Conservation (phyloP, 1,284 basidiomycete genomes). For the Cryptococcus sp. region DNA sequence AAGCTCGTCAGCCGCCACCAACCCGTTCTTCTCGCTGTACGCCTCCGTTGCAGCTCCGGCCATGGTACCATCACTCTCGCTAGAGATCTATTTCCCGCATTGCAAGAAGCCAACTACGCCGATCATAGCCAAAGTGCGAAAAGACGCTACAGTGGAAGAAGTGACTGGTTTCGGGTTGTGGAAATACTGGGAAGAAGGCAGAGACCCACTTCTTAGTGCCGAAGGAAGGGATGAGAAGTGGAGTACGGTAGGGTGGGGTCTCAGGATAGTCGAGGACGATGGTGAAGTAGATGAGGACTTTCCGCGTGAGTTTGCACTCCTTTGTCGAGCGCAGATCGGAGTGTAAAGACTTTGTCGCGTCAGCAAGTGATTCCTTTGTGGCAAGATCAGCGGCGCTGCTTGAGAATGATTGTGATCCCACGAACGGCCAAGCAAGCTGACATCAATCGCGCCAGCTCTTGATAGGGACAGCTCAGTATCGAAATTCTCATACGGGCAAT, state of each 20-base stretch:
- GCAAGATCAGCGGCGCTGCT: too few relatives aligned
- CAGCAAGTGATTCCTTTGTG: too few relatives aligned
- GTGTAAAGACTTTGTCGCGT: neutral
- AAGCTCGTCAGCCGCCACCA: slow-evolving; percentile 19
- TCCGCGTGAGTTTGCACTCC: slow-evolving; percentile 64
- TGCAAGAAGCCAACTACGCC: slow-evolving; percentile 62
- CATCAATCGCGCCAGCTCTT: slow-evolving; percentile 64
- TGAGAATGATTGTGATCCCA: too few relatives aligned
- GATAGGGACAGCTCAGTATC: slow-evolving; percentile 81
- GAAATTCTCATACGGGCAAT: slow-evolving; percentile 89
- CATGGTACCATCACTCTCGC: slow-evolving; percentile 56
- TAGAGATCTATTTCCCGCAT: slow-evolving; percentile 86
- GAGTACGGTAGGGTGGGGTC: slow-evolving; percentile 85
- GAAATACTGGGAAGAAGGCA: slow-evolving; percentile 85
- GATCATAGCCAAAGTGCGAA: slow-evolving; percentile 65
- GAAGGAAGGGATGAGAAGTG: slow-evolving; percentile 59
- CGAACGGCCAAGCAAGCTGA: neutral
- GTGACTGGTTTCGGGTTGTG: slow-evolving; percentile 90
- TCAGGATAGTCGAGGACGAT: slow-evolving; percentile 94
- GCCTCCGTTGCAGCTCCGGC: slow-evolving; percentile 52
- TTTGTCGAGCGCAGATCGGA: neutral
- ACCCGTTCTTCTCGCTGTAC: slow-evolving; percentile 54
- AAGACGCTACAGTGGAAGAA: slow-evolving; percentile 91
- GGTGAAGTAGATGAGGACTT: slow-evolving; percentile 99
- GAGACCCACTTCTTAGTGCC: slow-evolving; percentile 72